Percentiles rank a stretch among this genome's conserved stretches.
Evolutionary conservation across 768 basidiomycete genomes (phyloP).

Genomic region (Termitomyces sp.): DNA sequence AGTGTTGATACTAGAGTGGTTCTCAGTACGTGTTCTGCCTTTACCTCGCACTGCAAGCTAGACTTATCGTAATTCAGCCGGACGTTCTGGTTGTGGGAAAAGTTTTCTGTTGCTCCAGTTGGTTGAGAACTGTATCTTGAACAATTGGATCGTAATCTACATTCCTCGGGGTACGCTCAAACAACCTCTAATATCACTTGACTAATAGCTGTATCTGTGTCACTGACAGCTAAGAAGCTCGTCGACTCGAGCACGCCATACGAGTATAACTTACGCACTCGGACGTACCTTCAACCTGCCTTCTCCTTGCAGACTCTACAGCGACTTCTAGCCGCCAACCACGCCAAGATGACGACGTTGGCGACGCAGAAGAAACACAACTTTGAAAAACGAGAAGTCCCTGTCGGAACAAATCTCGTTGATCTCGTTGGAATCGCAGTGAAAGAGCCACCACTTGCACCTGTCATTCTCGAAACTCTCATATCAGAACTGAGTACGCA

Average conservation of each 20-base stretch:
- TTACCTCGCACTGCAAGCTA: neutral
- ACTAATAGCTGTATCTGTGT: neutral
- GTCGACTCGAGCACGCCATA: conserved; percentile 76
- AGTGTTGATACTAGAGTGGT: conserved; percentile 57
- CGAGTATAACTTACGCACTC: conserved; percentile 70
- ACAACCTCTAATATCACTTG: neutral
- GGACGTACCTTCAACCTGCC: conserved; percentile 70
- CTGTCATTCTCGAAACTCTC: conserved; percentile 53
- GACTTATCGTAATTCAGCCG: conserved; percentile 43
- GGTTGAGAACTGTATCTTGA: conserved; percentile 58
- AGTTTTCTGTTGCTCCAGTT: conserved; percentile 76
- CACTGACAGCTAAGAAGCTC: conserved; percentile 33
- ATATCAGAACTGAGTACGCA: conserved; percentile 64
- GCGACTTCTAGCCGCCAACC: conserved; percentile 61
- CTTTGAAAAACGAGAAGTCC: conserved; percentile 46
- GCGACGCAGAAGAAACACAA: conserved; percentile 36
- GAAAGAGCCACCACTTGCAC: conserved; percentile 49
- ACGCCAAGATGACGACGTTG: conserved; percentile 36
- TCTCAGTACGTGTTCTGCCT: conserved; percentile 48
- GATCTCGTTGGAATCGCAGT: conserved; percentile 58
- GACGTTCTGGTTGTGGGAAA: conserved; percentile 77
- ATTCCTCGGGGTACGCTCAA: conserved; percentile 62
- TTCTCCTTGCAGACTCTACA: conserved; percentile 63
- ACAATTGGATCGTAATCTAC: conserved; percentile 82
- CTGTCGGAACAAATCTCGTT: conserved; percentile 44